Conservation (phyloP, 1,139 yeast genomes). For the Citeromyces hawaiiensis region DNA sequence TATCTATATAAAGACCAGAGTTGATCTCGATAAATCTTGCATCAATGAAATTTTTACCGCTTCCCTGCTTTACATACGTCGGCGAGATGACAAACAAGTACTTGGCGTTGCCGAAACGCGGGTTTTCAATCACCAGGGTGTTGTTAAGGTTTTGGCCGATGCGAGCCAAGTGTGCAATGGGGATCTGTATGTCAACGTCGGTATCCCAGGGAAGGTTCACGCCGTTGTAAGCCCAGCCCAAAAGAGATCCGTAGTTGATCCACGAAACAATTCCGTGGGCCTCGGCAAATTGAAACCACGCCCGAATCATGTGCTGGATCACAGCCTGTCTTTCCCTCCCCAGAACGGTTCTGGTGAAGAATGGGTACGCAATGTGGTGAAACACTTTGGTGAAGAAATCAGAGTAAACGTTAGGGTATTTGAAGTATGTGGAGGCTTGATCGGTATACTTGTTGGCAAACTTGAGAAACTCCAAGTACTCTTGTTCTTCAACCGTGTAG, state of each 20-base stretch:
- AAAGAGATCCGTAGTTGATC: conserved; percentile 47
- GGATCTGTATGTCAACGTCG: conserved; percentile 45
- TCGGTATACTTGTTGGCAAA: background rate
- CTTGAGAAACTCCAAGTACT: background rate
- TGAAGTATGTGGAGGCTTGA: background rate
- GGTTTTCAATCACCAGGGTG: conserved; percentile 30
- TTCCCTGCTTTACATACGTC: conserved; percentile 11
- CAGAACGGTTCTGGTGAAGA: conserved; percentile 11
- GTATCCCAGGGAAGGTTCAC: conserved; percentile 49
- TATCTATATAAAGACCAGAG: conserved; percentile 46
- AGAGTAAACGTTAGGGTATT: background rate
- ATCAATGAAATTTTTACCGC: conserved; percentile 39
- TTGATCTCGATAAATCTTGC: conserved; percentile 44
- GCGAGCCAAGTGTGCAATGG: conserved; percentile 25
- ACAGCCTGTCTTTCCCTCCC: conserved; percentile 3
- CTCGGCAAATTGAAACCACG: conserved; percentile 1
- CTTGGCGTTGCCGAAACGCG: conserved; percentile 4
- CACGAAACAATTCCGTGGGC: conserved; percentile 25
- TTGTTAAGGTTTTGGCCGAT: conserved; percentile 31
- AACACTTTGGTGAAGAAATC: background rate
- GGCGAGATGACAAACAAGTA: conserved; percentile 3
- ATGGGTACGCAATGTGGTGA: conserved; percentile 7
- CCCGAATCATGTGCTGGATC: conserved; percentile 1
- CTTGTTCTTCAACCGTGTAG: background rate
- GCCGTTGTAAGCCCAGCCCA: conserved; percentile 55